Conservation (phyloP, 306 rosid species). For the Potentilla sterilis region DNA sequence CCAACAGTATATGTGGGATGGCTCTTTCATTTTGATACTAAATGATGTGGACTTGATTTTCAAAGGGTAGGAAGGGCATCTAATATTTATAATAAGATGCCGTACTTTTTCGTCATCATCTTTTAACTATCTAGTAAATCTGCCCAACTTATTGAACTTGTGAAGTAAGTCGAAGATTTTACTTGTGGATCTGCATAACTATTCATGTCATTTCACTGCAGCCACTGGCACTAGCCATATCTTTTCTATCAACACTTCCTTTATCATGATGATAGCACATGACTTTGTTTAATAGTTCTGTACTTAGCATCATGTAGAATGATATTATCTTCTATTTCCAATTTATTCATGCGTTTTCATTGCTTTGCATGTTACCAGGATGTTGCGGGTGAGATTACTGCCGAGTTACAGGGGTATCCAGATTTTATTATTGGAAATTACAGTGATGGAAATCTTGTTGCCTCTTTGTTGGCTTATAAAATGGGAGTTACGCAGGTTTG, state of each 20-base stretch:
- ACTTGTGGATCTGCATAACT: not conserved
- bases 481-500: slow-evolving; percentile 96
- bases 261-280: slow-evolving; percentile 8
- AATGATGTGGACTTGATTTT: not conserved
- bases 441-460: slow-evolving; percentile 95
- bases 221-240: not conserved
- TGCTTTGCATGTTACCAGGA: slow-evolving; percentile 52
- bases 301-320: not conserved
- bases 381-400: slow-evolving; percentile 71
- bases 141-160: not conserved
- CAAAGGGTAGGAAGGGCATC: not conserved
- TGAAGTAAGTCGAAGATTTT: not conserved
- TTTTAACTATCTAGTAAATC: not conserved
- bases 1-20: not conserved
- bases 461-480: slow-evolving; percentile 79
- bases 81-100: not conserved
- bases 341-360: not conserved
- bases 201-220: not conserved
- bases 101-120: not conserved
- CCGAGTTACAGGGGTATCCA: slow-evolving; percentile 75
- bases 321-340: not conserved
- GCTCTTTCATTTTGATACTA: not conserved
- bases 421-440: slow-evolving; percentile 95
- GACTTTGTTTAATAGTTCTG: not conserved
- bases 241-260: not conserved